These are phyloP conservation scores for Schoenoplectus tabernaemontani DNA, from an alignment of 202 grass and related monocot species.

Conservation along the genomic window DNA sequence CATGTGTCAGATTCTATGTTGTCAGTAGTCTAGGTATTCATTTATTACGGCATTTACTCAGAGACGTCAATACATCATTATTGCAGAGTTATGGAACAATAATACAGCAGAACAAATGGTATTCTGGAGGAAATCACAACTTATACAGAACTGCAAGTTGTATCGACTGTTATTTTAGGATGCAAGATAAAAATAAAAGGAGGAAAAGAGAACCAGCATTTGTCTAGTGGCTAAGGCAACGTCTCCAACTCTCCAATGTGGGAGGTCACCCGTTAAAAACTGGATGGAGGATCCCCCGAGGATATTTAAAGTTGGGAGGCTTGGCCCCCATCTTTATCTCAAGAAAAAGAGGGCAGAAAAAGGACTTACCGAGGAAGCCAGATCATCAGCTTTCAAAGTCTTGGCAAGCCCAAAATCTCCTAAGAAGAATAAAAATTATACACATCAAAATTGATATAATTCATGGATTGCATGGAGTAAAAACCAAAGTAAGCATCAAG, in stretches of 20 bases:
- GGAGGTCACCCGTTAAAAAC: background rate
- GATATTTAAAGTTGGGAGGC: background rate
- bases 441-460: conserved; percentile 31
- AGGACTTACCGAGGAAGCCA: conserved; percentile 78
- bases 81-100: background rate
- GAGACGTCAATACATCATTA: too few species aligned
- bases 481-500: background rate
- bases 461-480: background rate
- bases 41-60: background rate
- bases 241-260: background rate
- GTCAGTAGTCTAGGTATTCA: background rate
- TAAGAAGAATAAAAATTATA: conserved; percentile 36
- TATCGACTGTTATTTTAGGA: background rate
- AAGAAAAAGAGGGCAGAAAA: background rate
- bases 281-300: background rate
- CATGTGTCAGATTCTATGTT: background rate
- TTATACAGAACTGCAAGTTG: background rate
- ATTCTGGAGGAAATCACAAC: background rate
- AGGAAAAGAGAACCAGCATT: background rate
- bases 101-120: background rate
- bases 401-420: conserved; percentile 99
- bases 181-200: background rate
- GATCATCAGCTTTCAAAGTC: conserved; percentile 91
- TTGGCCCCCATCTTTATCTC: background rate
- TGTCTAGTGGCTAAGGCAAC: background rate